These are phyloP conservation scores for Fagus crenata DNA, from an alignment of 306 rosid species.

Conservation along the genomic window DNA sequence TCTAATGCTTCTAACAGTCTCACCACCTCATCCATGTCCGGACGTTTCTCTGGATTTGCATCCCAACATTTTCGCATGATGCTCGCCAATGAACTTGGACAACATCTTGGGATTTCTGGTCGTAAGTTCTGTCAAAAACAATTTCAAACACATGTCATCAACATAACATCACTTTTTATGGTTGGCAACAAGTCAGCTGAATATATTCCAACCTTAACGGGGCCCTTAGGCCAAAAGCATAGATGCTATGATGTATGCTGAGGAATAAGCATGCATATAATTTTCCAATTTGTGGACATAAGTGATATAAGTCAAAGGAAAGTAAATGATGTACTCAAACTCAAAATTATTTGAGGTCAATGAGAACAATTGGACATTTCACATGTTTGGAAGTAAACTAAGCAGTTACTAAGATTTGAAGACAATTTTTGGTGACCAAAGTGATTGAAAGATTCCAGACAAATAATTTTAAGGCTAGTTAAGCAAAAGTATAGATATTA, in stretches of 20 bases:
- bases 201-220: neutral
- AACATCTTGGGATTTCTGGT: conserved; percentile 82
- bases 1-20: conserved; percentile 71
- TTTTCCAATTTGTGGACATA: neutral
- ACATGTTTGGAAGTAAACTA: neutral
- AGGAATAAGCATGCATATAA: neutral
- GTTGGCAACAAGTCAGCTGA: neutral
- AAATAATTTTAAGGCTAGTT: neutral
- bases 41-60: conserved; percentile 71
- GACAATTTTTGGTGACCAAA: neutral
- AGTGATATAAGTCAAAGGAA: neutral
- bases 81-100: conserved; percentile 56
- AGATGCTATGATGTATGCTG: neutral
- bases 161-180: neutral
- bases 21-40: conserved; percentile 77
- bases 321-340: neutral
- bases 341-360: neutral
- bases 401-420: neutral
- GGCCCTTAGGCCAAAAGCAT: neutral
- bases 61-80: conserved; percentile 85
- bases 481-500: neutral
- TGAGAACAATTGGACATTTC: neutral
- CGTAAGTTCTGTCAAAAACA: conserved; percentile 59
- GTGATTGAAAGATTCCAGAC: neutral
- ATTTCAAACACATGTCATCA: neutral